Base-by-base conservation (phyloP, 176 grass and related monocot genomes). In the Triticum urartu region DNA sequence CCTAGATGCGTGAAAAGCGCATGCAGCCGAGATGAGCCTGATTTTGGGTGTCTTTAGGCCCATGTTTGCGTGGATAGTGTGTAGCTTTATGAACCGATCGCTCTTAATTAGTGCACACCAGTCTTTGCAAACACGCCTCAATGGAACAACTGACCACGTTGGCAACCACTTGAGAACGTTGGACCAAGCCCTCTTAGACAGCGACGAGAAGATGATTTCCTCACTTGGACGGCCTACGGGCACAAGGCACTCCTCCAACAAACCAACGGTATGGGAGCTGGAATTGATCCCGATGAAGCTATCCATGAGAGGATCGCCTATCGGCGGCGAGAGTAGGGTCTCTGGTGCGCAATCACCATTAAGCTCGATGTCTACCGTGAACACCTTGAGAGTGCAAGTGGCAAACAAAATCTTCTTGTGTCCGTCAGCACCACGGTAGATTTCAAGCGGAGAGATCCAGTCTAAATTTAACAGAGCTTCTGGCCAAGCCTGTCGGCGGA, bases 201-300 rank as follows among this genome's bases (percentile, higher is more conserved):
- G 12, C 12, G 28, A 47, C 5, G 72, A 85, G 11, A 66, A 38
- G 21, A 83, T 36, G 65, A 59, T 20, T 6, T 83, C 67, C 11
- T 52, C 18, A 7, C 60, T 66, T 1, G 20, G 5, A 28, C 26
- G 11, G 40, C 58, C 72, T 20, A 76, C 72, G 0, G 26, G 9
- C 28, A 5, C 26, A 20, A 85, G 83, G 18, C 83, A 77, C 28
- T 85, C 72, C 40, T 85, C 40, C 3, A 66, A 35, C 6, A 85
- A 33, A 30, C 83, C 83, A 20, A 77, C 4, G 2, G 72, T 54
- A 7, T 20, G 43, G 43, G 11, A 47, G 43, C 43, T 12, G 11
- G 43, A 47, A 12, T 47, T 47, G 43, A 12, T 47, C 43, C 11
- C 43, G 0, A 47, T 47, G 43, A 13, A 47, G 43, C 3, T 47